A percentile compares a stretch with the other conserved stretches of the same genome.
Evolutionary conservation across 805 yeast genomes (phyloP).

Genomic region (Starmerella vitae): DNA sequence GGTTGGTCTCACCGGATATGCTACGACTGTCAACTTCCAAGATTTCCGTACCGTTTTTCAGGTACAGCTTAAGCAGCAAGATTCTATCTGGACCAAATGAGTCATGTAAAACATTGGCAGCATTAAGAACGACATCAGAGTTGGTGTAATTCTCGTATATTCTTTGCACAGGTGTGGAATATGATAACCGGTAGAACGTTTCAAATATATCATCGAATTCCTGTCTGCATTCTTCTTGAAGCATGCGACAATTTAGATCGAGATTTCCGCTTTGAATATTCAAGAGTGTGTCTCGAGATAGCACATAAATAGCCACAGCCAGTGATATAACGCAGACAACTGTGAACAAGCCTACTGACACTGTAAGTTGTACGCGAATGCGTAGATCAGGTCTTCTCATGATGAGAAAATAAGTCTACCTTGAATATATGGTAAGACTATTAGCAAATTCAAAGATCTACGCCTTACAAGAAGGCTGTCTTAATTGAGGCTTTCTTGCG

Average conservation of each 20-base stretch:
- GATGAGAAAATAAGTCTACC: too few relatives aligned
- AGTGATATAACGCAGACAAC: constrained; percentile 55
- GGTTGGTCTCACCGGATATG: not conserved
- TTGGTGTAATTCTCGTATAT: constrained; percentile 7
- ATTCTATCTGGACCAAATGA: constrained; percentile 16
- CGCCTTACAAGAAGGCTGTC: too few relatives aligned
- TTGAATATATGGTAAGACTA: too few relatives aligned
- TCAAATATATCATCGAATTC: constrained; percentile 11
- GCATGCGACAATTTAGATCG: constrained; percentile 18
- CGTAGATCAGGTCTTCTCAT: constrained; percentile 34
- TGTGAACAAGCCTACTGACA: constrained; percentile 56
- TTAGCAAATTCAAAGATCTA: too few relatives aligned
- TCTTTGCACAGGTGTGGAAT: constrained; percentile 13
- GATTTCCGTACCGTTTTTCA: constrained; percentile 13
- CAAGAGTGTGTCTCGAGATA: constrained; percentile 19
- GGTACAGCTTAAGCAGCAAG: constrained; percentile 12
- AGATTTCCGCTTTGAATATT: constrained; percentile 28
- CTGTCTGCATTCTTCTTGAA: constrained; percentile 17
- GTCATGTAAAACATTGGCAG: constrained; percentile 13
- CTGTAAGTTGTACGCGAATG: constrained; percentile 61
- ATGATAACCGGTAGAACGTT: constrained; percentile 10
- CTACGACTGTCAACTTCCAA: constrained; percentile 12
- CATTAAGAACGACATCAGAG: not conserved
- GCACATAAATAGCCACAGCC: constrained; percentile 39
- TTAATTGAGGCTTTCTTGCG: too few relatives aligned